Conservation (phyloP, 768 basidiomycete species). For the Boletus vermiculosoides region DNA sequence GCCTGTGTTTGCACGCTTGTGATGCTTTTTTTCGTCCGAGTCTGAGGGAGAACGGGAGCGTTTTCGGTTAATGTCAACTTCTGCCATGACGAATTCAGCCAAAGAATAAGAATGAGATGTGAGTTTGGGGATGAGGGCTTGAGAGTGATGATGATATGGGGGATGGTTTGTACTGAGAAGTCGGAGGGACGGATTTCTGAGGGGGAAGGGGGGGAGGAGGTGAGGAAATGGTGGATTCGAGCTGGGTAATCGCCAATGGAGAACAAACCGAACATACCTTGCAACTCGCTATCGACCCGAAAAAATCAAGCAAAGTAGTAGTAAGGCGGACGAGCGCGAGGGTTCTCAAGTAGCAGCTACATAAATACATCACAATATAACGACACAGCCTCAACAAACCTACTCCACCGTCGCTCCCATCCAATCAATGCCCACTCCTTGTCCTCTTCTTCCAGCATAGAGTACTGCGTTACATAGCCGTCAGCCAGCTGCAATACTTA, state of each 20-base stretch:
- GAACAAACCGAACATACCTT: constrained; percentile 38
- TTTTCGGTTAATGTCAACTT: constrained; percentile 81
- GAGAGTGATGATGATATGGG: constrained; percentile 41
- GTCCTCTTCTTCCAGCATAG: constrained; percentile 44
- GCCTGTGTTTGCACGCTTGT: constrained; percentile 86
- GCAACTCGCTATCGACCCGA: neutral
- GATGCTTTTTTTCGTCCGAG: constrained; percentile 72
- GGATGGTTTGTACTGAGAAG: constrained; percentile 40
- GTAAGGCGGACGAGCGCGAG: constrained; percentile 1
- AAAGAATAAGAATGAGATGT: constrained; percentile 38
- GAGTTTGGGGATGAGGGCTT: constrained; percentile 44
- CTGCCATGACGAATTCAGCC: constrained; percentile 76
- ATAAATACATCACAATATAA: constrained; percentile 19
- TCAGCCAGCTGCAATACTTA: neutral
- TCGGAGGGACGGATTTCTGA: constrained; percentile 46
- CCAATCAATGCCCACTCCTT: constrained; percentile 41
- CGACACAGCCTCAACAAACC: constrained; percentile 39
- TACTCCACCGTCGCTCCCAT: constrained; percentile 49
- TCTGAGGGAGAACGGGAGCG: constrained; percentile 85
- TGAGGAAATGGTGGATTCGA: constrained; percentile 57
- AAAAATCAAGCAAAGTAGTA: neutral
- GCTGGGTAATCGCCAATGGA: constrained; percentile 44
- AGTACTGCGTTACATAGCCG: constrained; percentile 40
- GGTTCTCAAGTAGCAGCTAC: constrained; percentile 7
- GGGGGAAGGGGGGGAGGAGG: constrained; percentile 51